A percentile compares a stretch with the other conserved stretches of the same genome.
Conservation (phyloP, 352 stramenopile species). For the Pythium sukuiense region DNA sequence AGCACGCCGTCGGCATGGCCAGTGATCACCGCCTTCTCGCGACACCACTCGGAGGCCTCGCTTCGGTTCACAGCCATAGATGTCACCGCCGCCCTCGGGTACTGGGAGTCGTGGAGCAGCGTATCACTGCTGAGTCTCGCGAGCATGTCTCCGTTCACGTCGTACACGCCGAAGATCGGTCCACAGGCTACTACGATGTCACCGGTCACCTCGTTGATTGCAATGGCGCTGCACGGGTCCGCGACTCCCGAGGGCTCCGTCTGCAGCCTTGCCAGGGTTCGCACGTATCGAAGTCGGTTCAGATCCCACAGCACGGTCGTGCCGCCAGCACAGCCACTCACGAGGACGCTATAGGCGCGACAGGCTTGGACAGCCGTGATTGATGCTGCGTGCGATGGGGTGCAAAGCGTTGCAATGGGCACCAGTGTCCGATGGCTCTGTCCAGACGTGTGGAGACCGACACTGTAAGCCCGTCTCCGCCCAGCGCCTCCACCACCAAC, state of each 20-base stretch:
- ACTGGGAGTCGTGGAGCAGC: slow-evolving; percentile 43
- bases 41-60: slow-evolving; percentile 54
- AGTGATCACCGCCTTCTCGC: slow-evolving; percentile 64
- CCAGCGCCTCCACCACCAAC: not conserved
- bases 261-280: slow-evolving; percentile 33
- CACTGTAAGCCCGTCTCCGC: slow-evolving; percentile 32
- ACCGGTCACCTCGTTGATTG: slow-evolving; percentile 65
- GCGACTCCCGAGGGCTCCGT: slow-evolving; percentile 5
- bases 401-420: slow-evolving; percentile 43
- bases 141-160: slow-evolving; percentile 63
- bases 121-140: slow-evolving; percentile 48
- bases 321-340: slow-evolving; percentile 59
- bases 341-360: slow-evolving; percentile 60
- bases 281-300: slow-evolving; percentile 59
- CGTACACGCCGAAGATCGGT: slow-evolving; percentile 55
- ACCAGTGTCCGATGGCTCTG: slow-evolving; percentile 43
- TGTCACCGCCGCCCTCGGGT: slow-evolving; percentile 40
- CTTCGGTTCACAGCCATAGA: slow-evolving; percentile 51
- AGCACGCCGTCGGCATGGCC: slow-evolving; percentile 61
- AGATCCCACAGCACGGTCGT: slow-evolving; percentile 70
- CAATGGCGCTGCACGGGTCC: slow-evolving; percentile 43
- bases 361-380: slow-evolving; percentile 61
- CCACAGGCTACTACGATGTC: slow-evolving; percentile 60
- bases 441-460: slow-evolving; percentile 28
- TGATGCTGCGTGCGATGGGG: slow-evolving; percentile 34